Evolutionary conservation across 305 asterid genomes (phyloP), one percentile per base, ranked within the genome.

Genomic region (Fraxinus dipetala): DNA sequence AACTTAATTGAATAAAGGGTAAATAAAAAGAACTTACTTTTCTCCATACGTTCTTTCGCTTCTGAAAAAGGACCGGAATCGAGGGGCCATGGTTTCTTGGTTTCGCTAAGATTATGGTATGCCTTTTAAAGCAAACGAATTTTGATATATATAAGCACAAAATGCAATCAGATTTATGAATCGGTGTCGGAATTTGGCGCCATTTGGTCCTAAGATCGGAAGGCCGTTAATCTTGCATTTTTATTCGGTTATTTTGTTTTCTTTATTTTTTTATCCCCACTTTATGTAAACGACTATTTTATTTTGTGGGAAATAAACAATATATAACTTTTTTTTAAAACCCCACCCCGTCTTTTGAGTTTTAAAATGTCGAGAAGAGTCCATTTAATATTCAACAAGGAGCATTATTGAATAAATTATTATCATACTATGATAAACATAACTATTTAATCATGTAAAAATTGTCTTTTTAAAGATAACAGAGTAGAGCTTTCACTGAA

Each of bases 21-120:
- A 43, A 56, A 72, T 28, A 20, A 16, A 24, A 40, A 0, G 6
- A 16, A 26, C 84, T 80, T 87, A 87, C 88, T 81, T 89, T 72
- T 81, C 81, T 51, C 40, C 83, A 80, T 4, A 76, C 51, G 78
- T 40, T 56, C 73, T 77, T 43, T 81, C 85, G 59, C 78, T 67
- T 82, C 87, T 76, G 63, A 83, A 81, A 78, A 89, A 82, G 34
- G 90, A 83, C 65, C 48, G 81, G 83, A 86, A 82, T 78, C 83
- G 76, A 87, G 87, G 79, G 82, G 86, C 83, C 92, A 89, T 85
- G 51, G 69, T 86, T 91, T 72, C 38, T 78, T 65, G 72, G 74
- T 67, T 35, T 65, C 63, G 83, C 88, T 80, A 81, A 76, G 85
- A 32, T 81, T 82, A 81, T 87, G 93, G 78, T 75, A 35, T 77